A percentile compares a stretch with the other conserved stretches of the same genome.
Conservation (phyloP, 2,329 filamentous ascomycete genomes). For the Fusarium austroafricanum region DNA sequence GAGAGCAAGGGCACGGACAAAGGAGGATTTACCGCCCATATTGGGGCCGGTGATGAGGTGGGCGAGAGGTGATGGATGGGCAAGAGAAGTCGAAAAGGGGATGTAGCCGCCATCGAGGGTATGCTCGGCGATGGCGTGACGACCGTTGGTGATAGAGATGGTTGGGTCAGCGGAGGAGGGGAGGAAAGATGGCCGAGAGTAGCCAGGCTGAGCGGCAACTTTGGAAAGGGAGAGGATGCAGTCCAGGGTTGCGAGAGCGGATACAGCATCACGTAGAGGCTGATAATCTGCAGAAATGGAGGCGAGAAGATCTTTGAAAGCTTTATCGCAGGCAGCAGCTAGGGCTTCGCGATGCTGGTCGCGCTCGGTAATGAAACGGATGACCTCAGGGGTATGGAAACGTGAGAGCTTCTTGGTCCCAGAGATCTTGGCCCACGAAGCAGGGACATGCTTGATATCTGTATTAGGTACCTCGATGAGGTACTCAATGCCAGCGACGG, state of each 20-base stretch:
- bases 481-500: conserved; percentile 91
- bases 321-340: conserved; percentile 88
- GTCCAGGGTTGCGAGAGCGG: conserved; percentile 87
- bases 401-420: conserved; percentile 92
- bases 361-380: conserved; percentile 83
- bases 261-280: conserved; percentile 86
- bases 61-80: conserved; percentile 73
- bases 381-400: conserved; percentile 93
- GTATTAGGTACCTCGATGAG: conserved; percentile 90
- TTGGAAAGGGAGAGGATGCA: conserved; percentile 88
- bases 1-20: conserved; percentile 91
- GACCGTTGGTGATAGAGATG: conserved; percentile 73
- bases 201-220: conserved; percentile 87
- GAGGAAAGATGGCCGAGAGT: conserved; percentile 79
- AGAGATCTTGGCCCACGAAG: conserved; percentile 94
- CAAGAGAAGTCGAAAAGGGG: conserved; percentile 83
- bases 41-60: conserved; percentile 96
- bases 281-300: conserved; percentile 88
- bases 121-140: conserved; percentile 97
- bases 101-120: conserved; percentile 88
- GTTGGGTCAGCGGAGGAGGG: conserved; percentile 71
- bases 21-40: conserved; percentile 99
- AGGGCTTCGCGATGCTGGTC: conserved; percentile 96
- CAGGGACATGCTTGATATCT: conserved; percentile 86
- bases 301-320: conserved; percentile 77